Evolutionary conservation across 1,284 basidiomycete genomes (phyloP), one percentile per base, ranked within the genome.

Genomic region (Tilletia caries): DNA sequence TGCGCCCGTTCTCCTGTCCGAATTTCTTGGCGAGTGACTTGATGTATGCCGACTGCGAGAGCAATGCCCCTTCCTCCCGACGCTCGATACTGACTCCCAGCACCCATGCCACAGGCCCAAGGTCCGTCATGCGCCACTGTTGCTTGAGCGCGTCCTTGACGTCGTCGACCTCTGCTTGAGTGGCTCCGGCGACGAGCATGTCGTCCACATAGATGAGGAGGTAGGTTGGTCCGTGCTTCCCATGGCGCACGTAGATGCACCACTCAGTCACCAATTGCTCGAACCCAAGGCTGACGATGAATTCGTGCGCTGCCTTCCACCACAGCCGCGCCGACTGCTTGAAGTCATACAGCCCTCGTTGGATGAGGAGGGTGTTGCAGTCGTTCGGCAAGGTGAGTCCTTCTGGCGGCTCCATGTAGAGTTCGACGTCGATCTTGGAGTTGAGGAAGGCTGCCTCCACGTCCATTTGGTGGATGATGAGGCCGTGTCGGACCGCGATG

Each of bases 11-110:
- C 10, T 37, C 18, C 12, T 41, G 29, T 3, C 32, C 62, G 23
- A 41, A 64, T 3, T 27, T 10, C 6, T 18, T 13, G 5, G 23
- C 34, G 18, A 64, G 6, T 3, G 34, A 37, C 3, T 23, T 13
- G n/a, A 64, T 64, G 62, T 64, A 64, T 2, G 34, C 62, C 23
- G 29, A 10, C 23, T 64, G 62, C 4, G 10, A 6, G 62, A 64
- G 41, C 27, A 44, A 3, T 2, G 20, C 4, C 8, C 34, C 41
- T 33, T 20, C 23, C 4, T 20, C 23, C 4, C 3, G 6, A 10
- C 32, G 41, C 4, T 44, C 62, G 23, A 64, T 41, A 4, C 23
- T 64, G 62, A 64, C n/a, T 44, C 62, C 62, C 4, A 64, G 37
- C 27, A 64, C 23, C 34, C 41, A 64, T 4, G 3, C 12, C 33